These are phyloP conservation scores for Tylopilus subfusipes DNA, from an alignment of 768 basidiomycete genomes.

Conservation along the genomic window DNA sequence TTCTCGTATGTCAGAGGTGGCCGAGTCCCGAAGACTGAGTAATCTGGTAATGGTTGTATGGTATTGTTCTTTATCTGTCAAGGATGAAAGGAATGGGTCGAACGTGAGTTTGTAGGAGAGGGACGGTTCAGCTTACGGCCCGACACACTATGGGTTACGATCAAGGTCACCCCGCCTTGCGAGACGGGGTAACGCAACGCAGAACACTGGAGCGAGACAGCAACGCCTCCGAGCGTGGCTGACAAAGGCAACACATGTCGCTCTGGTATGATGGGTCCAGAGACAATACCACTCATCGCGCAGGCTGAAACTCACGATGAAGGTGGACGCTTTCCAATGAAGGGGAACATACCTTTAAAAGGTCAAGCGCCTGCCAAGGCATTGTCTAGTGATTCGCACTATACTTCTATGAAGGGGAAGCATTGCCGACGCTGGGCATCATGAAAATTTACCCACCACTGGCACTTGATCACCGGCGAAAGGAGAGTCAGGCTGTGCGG, in stretches of 20 bases:
- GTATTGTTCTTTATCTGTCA: conserved; percentile 30
- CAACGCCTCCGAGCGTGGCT: conserved; percentile 15
- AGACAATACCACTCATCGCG: not conserved
- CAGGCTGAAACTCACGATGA: not conserved
- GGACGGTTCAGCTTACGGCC: conserved; percentile 19
- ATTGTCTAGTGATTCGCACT: not conserved
- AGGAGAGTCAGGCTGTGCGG: not conserved
- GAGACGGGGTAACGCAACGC: conserved; percentile 29
- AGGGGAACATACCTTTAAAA: not conserved
- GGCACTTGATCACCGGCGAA: not conserved
- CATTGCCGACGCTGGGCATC: too few species aligned
- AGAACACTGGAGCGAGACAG: conserved; percentile 17
- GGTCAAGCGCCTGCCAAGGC: not conserved
- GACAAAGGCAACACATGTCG: conserved; percentile 16
- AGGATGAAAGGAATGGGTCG: not conserved
- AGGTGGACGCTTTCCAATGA: not conserved
- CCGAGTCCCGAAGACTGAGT: conserved; percentile 9
- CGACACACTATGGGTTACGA: conserved; percentile 28
- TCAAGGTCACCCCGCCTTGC: conserved; percentile 20
- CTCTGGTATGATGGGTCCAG: conserved; percentile 10
- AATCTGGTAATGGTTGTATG: conserved; percentile 19
- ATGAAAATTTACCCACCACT: too few species aligned
- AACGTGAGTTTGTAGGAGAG: not conserved
- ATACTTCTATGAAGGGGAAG: too few species aligned
- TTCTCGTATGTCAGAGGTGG: conserved; percentile 25